Evolutionary conservation across 177 flowering plant species (phyloP), one percentile per base, ranked within the genome.

Genomic region (Telopea speciosissima): DNA sequence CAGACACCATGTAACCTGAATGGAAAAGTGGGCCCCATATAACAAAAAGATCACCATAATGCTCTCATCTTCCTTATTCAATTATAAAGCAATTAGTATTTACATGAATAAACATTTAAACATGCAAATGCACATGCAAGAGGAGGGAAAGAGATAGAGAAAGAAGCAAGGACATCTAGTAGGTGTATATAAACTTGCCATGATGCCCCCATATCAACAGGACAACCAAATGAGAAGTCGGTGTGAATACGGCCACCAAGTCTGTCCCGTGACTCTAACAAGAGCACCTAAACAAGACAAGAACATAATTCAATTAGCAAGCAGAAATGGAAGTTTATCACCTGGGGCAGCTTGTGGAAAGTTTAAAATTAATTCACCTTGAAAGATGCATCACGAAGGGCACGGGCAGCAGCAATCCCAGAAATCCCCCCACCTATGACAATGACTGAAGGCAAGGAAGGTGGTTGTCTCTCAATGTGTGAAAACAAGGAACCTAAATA

Each of bases 1-100:
- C 98, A 94, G 45, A 88, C 98, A 71, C 98, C 98, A 81, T 94
- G 98, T 31, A 94, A 74, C 98, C 97, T 94, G 88, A 40, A 77
- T 16, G n/a, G 14, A 17, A 23, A 21, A 70, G 8, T 36, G 40
- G 8, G 3, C 40, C 5, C 40, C 65, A 68, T 25, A 60, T 7
- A 16, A 52, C 8, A 71, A 5, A 68, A 56, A 23, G 40, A 23
- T 66, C 60, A 69, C 28, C 12, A 19, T 26, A 4, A 17, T 8
- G 62, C 44, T 49, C 59, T 49, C 40, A 70, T 62, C 16, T 25
- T 17, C 22, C 24, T 4, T 5, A n/a, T 13, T 72, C 62, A 36
- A 36, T 40, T 28, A 28, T 28, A 28, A 28, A 28, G 62, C 65
- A 67, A 16, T 2, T 36, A 4, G 8, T 8, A 36, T 36, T 5